Conservation (phyloP, 129 eudicot species). For the Daucus carota region DH1_v3.0 NC_030388.2:8021501-8022000, state of each 20-base stretch:
- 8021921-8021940: constrained; percentile 46
- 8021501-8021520: constrained; percentile 77
- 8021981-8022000: constrained; percentile 46
- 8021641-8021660: constrained; percentile 36
- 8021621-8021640: constrained; percentile 25
- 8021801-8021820: constrained; percentile 31
- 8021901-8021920: constrained; percentile 57
- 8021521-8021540: constrained; percentile 35
- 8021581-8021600: constrained; percentile 30
- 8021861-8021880: constrained; percentile 34
- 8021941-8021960: constrained; percentile 42
- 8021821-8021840: constrained; percentile 16
- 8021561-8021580: constrained; percentile 21
- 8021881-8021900: constrained; percentile 53
- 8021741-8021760: constrained; percentile 37
- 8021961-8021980: constrained; percentile 47
- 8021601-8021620: constrained; percentile 39
- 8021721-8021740: constrained; percentile 31
- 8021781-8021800: constrained; percentile 24
- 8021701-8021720: constrained; percentile 31
- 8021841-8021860: constrained; percentile 33
- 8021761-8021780: constrained; percentile 35
- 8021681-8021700: constrained; percentile 32
- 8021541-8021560: constrained; percentile 33
- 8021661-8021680: constrained; percentile 38